phyloP scores from a whole-genome alignment of 192 early-diverging fungal genomes.

The Coemansia sp. region DNA sequence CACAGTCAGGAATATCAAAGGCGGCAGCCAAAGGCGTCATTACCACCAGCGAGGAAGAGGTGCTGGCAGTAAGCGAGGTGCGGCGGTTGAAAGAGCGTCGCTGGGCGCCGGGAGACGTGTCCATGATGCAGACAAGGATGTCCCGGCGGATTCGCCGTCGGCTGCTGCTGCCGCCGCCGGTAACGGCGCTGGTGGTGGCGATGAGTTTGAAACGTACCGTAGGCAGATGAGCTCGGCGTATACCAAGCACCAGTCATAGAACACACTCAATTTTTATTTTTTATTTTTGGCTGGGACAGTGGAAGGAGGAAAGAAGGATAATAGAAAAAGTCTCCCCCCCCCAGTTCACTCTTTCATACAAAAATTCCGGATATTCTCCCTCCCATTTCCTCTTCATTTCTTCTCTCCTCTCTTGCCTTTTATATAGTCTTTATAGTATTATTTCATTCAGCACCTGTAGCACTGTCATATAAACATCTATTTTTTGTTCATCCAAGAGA shows the following conservation, averaged over 20 bases:
- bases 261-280: too few species aligned
- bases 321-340: too few species aligned
- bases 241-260: constrained; percentile 5
- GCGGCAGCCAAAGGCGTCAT: constrained; percentile 1
- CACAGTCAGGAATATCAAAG: constrained; percentile 3
- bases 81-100: constrained; percentile 14
- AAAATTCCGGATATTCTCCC: neutral
- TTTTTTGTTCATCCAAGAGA: too few species aligned
- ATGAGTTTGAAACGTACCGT: constrained; percentile 30
- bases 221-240: constrained; percentile 41
- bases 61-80: constrained; percentile 4
- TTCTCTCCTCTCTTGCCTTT: constrained; percentile 1
- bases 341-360: too few species aligned
- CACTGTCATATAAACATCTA: too few species aligned
- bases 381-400: neutral
- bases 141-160: neutral
- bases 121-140: neutral
- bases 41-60: neutral
- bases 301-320: too few species aligned
- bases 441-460: neutral
- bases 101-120: constrained; percentile 19
- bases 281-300: too few species aligned
- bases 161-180: neutral
- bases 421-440: neutral
- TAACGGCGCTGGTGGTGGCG: neutral